Evolutionary conservation across 78 protist genomes (phyloP), one percentile per base, ranked within the genome.

Genomic region (Pigoraptor vietnamica): DNA sequence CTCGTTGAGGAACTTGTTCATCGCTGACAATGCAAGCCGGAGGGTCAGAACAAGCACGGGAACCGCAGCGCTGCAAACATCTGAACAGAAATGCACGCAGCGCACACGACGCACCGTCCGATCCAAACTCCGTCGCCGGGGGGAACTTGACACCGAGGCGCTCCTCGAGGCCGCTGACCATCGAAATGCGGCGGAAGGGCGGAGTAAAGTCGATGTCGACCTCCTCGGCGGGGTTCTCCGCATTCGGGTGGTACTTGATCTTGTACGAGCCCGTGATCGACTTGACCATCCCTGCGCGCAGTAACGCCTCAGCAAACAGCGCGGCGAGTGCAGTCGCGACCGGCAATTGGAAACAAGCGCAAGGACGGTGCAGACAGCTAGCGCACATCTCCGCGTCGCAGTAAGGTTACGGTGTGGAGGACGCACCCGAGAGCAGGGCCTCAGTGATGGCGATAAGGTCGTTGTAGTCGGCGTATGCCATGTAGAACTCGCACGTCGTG

Each of bases 401-500:
- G 67, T 48, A 48, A 48, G 67, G 67, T 48, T 48, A 48, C 67
- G 29, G 67, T 48, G 19, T 19, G 1, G 9, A 19, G 32, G 39
- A 48, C 67, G 14, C 67, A 48, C 67, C 35, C 24, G 96, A 86
- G 67, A 98, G 32, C 39, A 99, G 33, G 39, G 40, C 24, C 95
- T 99, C 99, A 14, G 99, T 98, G 90, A 98, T 33, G 9, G 40
- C 39, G 96, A 99, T 97, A 90, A 99, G 97, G 25, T 87, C 99
- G 91, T 99, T 92, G 97, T 99, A 99, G 95, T 99, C 99, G 33
- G 97, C 99, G 93, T 99, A 99, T 33, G 99, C 99, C 99, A 93
- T 96, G 95, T 99, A 99, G 95, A 97, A 98, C 93, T 99, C 99
- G 94, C 98, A 97, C 23, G 99, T 95, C n/a, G 99, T 99, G 96